Percentiles rank a stretch among this genome's conserved stretches.
These are phyloP conservation scores for Microdochium nivale DNA, from an alignment of 2,329 filamentous ascomycete genomes.

Conservation along the genomic window DNA sequence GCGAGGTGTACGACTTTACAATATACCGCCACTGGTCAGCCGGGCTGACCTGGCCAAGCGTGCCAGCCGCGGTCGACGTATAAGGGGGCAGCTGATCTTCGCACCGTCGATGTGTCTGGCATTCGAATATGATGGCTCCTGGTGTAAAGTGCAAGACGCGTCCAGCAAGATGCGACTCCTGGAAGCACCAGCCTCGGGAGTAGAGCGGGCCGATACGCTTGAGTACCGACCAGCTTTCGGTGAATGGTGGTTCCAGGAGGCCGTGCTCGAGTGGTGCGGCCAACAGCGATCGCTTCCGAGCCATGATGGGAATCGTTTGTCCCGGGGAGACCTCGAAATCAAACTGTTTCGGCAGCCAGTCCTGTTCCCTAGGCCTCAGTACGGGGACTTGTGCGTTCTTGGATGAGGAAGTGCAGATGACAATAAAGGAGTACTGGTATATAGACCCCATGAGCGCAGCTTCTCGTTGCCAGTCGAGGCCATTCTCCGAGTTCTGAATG, in stretches of 20 bases:
- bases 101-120: conserved; percentile 7
- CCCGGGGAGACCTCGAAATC: conserved; percentile 5
- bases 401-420: conserved; percentile 8
- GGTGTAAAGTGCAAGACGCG: conserved; percentile 7
- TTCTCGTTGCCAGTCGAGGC: conserved; percentile 7
- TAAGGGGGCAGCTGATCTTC: conserved; percentile 8
- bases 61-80: conserved; percentile 4
- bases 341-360: conserved; percentile 9
- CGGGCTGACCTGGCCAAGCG: conserved; percentile 5
- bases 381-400: conserved; percentile 6
- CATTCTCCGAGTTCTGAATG: conserved; percentile 5
- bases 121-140: conserved; percentile 9
- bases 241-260: conserved; percentile 8
- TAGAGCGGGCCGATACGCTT: conserved; percentile 9
- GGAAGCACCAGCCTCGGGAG: conserved; percentile 8
- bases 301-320: conserved; percentile 5
- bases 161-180: conserved; percentile 7
- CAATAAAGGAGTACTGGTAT: conserved; percentile 7
- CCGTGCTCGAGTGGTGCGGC: conserved; percentile 8
- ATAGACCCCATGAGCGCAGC: conserved; percentile 7
- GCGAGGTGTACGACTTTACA: conserved; percentile 8
- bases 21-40: conserved; percentile 7
- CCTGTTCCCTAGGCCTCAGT: conserved; percentile 5
- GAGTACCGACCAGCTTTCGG: conserved; percentile 6
- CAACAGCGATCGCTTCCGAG: conserved; percentile 7